These are phyloP conservation scores for Coprinopsis cinerea DNA, from an alignment of 768 basidiomycete species.

Conservation along the genomic window DNA sequence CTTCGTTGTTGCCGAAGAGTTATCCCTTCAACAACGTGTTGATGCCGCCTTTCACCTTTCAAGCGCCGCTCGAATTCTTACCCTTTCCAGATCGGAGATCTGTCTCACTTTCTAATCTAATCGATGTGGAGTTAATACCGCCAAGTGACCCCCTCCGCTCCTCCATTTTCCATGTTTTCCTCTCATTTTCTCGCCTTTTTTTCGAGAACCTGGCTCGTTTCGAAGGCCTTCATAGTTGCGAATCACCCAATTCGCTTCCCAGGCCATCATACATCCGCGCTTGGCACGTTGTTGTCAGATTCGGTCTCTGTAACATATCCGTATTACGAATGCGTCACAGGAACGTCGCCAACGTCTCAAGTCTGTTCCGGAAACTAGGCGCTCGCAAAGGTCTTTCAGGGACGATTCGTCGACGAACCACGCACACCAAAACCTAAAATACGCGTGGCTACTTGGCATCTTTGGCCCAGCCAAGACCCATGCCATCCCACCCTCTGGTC, in stretches of 20 bases:
- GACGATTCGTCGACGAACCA: too few relatives aligned
- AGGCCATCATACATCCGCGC: too few relatives aligned
- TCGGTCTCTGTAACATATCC: too few relatives aligned
- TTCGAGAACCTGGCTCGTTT: neutral
- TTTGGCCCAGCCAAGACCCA: too few relatives aligned
- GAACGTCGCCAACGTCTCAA: conserved; percentile 22
- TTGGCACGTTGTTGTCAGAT: neutral
- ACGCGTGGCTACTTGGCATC: too few relatives aligned
- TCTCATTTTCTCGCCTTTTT: neutral
- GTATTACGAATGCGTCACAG: conserved; percentile 30
- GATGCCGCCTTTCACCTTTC: conserved; percentile 27
- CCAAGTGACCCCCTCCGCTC: too few relatives aligned
- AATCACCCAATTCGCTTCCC: neutral
- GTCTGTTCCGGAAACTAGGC: conserved; percentile 5
- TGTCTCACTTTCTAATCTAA: conserved; percentile 5
- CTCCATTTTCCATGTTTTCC: neutral
- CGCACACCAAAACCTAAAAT: too few relatives aligned
- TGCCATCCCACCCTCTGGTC: too few relatives aligned
- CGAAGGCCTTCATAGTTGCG: neutral
- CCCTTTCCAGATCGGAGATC: conserved; percentile 4
- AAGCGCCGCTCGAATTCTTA: conserved; percentile 27
- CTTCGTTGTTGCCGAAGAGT: conserved; percentile 11
- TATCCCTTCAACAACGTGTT: conserved; percentile 10
- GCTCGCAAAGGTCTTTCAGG: too few relatives aligned
- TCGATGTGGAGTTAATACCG: conserved; percentile 1